Percentiles rank a stretch among this genome's conserved stretches.
Evolutionary conservation across 805 yeast genomes (phyloP).

Genomic region (Candida schatavii): DNA sequence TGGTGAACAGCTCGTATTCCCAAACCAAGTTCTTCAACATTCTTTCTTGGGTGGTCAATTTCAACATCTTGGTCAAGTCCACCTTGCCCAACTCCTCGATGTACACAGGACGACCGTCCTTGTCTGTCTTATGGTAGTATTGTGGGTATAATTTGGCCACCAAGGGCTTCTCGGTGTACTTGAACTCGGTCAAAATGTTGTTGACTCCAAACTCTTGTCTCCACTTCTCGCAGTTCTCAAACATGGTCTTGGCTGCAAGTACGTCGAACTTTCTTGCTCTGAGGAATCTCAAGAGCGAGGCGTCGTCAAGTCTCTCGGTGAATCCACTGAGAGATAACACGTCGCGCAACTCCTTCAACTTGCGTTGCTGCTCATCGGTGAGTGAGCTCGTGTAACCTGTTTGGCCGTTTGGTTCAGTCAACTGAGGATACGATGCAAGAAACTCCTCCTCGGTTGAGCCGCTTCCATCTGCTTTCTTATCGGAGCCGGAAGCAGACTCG

Average conservation of each 20-base stretch:
- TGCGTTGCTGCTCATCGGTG: slow-evolving; percentile 62
- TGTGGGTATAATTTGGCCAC: slow-evolving; percentile 93
- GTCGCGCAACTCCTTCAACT: slow-evolving; percentile 56
- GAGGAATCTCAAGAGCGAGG: slow-evolving; percentile 77
- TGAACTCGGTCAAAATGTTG: slow-evolving; percentile 82
- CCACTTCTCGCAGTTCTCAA: slow-evolving; percentile 85
- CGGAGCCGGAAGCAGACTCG: slow-evolving; percentile 13
- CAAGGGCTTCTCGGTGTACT: slow-evolving; percentile 86
- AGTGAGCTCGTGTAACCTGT: slow-evolving; percentile 83
- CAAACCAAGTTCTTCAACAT: slow-evolving; percentile 94
- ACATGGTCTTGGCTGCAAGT: slow-evolving; percentile 77
- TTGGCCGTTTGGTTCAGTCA: slow-evolving; percentile 54
- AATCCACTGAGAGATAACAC: slow-evolving; percentile 63
- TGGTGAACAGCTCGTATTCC: slow-evolving; percentile 93
- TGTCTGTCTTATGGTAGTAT: slow-evolving; percentile 95
- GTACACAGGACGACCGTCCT: slow-evolving; percentile 95
- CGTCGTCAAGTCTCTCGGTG: slow-evolving; percentile 80
- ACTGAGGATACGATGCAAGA: slow-evolving; percentile 68
- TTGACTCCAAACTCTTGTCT: slow-evolving; percentile 82
- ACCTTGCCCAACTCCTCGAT: slow-evolving; percentile 92
- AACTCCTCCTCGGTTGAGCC: slow-evolving; percentile 30
- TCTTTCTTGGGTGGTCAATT: slow-evolving; percentile 91
- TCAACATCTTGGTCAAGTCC: slow-evolving; percentile 85
- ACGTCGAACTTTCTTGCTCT: slow-evolving; percentile 95
- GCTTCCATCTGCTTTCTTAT: no score